These are phyloP conservation scores for Lentinus polychrous DNA, from an alignment of 1,284 basidiomycete genomes.

Conservation along the genomic window DNA sequence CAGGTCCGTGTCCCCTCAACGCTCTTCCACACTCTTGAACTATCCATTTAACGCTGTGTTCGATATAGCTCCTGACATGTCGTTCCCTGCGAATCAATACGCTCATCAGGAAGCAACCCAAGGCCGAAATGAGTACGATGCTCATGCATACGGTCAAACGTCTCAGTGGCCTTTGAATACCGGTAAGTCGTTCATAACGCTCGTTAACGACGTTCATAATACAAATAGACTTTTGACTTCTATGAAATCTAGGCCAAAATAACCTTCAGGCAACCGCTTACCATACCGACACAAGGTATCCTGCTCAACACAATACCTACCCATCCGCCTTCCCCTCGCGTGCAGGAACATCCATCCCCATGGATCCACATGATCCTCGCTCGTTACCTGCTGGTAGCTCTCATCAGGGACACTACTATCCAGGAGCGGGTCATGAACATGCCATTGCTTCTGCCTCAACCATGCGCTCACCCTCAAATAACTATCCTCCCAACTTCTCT, in stretches of 20 bases:
- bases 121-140: conserved; percentile 46
- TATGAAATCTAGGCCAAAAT: conserved; percentile 16
- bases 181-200: conserved; percentile 32
- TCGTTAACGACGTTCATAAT: neutral
- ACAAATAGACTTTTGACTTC: neutral
- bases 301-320: conserved; percentile 37
- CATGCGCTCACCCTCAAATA: conserved; percentile 20
- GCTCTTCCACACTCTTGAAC: conserved; percentile 21
- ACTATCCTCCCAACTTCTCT: conserved; percentile 16
- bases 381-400: conserved; percentile 38
- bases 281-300: conserved; percentile 44
- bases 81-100: conserved; percentile 47
- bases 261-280: conserved; percentile 22
- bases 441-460: conserved; percentile 15
- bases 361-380: conserved; percentile 35
- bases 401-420: conserved; percentile 22
- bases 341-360: conserved; percentile 37
- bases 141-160: conserved; percentile 39
- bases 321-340: conserved; percentile 39
- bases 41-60: conserved; percentile 18
- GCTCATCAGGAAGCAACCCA: conserved; percentile 57
- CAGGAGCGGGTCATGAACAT: conserved; percentile 7
- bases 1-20: conserved; percentile 63
- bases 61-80: conserved; percentile 24
- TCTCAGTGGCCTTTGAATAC: conserved; percentile 37